Conservation (phyloP, 2,329 filamentous ascomycete genomes). For the Fusarium fracticaudum region DNA sequence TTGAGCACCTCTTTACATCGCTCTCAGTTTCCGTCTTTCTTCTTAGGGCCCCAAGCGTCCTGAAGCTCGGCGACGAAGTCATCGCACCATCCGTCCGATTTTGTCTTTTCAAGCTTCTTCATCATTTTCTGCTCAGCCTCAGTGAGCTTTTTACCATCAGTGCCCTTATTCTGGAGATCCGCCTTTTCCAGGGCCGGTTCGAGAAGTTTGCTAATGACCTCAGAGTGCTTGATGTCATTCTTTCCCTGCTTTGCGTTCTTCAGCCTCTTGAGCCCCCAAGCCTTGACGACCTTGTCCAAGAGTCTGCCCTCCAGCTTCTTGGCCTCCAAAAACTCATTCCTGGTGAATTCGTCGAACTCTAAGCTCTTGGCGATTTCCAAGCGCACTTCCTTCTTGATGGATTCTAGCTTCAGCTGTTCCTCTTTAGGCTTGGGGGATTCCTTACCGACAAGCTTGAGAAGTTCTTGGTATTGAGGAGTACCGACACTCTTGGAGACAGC, state of each 20-base stretch:
- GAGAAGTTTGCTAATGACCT: background rate
- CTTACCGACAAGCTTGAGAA: background rate
- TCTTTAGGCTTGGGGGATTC: background rate
- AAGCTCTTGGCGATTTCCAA: background rate
- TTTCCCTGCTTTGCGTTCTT: background rate
- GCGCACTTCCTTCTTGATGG: background rate
- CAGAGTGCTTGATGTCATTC: background rate
- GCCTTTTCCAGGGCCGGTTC: background rate
- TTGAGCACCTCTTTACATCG: background rate
- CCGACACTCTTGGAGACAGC: background rate
- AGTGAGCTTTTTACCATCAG: background rate
- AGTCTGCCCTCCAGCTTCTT: background rate
- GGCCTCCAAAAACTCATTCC: background rate
- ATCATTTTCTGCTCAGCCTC: background rate
- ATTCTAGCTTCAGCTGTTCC: background rate
- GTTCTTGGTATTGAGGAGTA: background rate
- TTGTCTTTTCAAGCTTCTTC: constrained; percentile 1
- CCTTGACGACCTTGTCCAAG: background rate
- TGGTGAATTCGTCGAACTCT: background rate
- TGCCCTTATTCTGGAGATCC: background rate
- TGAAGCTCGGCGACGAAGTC: constrained; percentile 1
- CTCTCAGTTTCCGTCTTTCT: background rate
- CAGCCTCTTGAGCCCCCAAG: background rate
- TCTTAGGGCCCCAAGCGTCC: background rate
- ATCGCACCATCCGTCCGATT: constrained; percentile 21